Conservation (phyloP, 306 rosid genomes). For the Trifolium repens region DNA sequence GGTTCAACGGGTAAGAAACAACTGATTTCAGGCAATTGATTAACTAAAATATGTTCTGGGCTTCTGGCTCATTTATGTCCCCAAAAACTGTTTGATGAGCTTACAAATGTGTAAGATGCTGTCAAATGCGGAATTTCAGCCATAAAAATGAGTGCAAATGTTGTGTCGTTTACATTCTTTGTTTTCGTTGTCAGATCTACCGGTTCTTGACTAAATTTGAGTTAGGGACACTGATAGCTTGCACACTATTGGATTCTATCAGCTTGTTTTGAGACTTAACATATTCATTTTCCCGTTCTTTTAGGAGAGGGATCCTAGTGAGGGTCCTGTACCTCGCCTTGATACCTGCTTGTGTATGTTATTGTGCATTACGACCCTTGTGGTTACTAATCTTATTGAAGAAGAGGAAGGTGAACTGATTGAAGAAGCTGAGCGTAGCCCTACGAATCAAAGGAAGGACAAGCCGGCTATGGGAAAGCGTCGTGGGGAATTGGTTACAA, state of each 20-base stretch:
- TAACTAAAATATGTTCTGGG: neutral
- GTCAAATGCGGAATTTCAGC: constrained; percentile 14
- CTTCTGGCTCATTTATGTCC: neutral
- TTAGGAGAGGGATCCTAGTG: constrained; percentile 92
- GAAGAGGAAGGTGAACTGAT: constrained; percentile 90
- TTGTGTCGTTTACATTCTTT: constrained; percentile 20
- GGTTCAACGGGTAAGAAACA: constrained; percentile 85
- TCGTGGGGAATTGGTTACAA: constrained; percentile 71
- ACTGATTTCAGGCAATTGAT: constrained; percentile 18
- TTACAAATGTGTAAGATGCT: constrained; percentile 2
- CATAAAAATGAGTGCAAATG: constrained; percentile 16
- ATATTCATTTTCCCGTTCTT: constrained; percentile 17
- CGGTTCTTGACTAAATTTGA: constrained; percentile 14
- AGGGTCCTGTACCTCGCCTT: constrained; percentile 98
- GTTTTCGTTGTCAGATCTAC: constrained; percentile 32
- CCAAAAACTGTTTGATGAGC: constrained; percentile 22
- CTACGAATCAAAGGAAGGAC: constrained; percentile 67
- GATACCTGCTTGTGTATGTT: constrained; percentile 94
- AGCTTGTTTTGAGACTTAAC: constrained; percentile 14
- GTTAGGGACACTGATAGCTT: constrained; percentile 21
- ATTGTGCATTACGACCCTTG: constrained; percentile 80
- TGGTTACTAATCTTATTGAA: constrained; percentile 77
- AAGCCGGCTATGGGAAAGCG: constrained; percentile 64
- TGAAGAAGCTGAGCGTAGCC: constrained; percentile 67
- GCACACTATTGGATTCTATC: constrained; percentile 35